Conservation (phyloP, 2,329 filamentous ascomycete genomes). For the Aureobasidium subglaciale region DNA sequence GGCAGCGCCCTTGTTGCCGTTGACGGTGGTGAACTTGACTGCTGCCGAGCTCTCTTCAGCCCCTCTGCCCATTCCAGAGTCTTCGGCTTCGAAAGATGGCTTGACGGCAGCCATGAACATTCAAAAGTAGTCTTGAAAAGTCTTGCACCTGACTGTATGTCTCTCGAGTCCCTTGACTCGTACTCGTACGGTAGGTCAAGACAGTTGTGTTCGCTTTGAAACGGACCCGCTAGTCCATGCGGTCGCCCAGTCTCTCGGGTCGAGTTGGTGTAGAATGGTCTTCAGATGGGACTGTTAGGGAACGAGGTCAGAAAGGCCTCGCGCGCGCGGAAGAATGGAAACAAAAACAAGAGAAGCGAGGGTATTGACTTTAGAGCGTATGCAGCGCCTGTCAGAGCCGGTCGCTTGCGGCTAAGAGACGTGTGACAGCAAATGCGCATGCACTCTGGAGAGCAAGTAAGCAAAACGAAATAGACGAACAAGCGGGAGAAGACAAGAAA, state of each 20-base stretch:
- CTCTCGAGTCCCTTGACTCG: background rate
- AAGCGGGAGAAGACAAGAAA: background rate
- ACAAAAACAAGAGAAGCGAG: conserved; percentile 14
- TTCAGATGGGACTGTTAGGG: background rate
- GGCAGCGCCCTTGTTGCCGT: background rate
- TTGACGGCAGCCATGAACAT: conserved; percentile 9
- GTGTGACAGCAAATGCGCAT: conserved; percentile 2
- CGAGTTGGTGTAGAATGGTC: background rate
- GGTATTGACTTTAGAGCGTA: background rate
- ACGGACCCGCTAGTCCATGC: conserved; percentile 5
- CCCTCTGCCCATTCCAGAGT: conserved; percentile 10
- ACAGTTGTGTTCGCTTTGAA: background rate
- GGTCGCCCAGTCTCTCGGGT: background rate
- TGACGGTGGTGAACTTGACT: conserved; percentile 12
- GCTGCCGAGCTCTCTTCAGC: background rate
- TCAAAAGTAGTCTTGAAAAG: background rate
- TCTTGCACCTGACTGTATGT: background rate
- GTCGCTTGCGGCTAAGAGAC: conserved; percentile 3
- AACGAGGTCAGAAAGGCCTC: background rate
- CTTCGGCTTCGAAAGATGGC: conserved; percentile 3
- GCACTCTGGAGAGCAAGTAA: background rate
- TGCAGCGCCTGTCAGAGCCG: conserved; percentile 11
- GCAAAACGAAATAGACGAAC: background rate
- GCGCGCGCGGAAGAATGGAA: conserved; percentile 9
- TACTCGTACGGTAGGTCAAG: background rate